These are phyloP conservation scores for Cladochytrium replicatum DNA, from an alignment of 192 early-diverging fungal genomes.

Conservation along the genomic window DNA sequence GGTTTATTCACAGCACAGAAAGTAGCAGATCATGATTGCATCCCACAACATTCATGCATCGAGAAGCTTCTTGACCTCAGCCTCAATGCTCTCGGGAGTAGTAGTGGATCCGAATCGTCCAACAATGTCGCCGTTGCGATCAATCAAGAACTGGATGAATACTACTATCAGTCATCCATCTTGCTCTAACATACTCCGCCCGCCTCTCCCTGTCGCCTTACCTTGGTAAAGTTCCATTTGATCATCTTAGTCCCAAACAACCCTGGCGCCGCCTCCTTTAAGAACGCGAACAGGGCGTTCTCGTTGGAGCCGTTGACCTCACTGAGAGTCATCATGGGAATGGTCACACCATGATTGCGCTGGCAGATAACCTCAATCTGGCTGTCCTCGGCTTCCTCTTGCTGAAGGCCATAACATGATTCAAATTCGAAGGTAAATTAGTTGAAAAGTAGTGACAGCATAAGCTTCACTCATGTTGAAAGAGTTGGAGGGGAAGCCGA, in stretches of 20 bases:
- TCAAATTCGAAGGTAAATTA: no score
- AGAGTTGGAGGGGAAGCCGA: conserved; percentile 19
- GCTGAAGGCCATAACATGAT: no score
- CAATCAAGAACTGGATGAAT: conserved; percentile 37
- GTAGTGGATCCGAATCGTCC: conserved; percentile 31
- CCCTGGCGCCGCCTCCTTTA: conserved; percentile 29
- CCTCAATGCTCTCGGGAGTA: conserved; percentile 47
- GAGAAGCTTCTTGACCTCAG: conserved; percentile 49
- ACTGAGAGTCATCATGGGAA: conserved; percentile 82
- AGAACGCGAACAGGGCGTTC: conserved; percentile 32
- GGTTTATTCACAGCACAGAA: no score
- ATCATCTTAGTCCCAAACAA: conserved; percentile 20
- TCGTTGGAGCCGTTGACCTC: conserved; percentile 40
- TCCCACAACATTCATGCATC: no score
- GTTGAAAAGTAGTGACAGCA: no score
- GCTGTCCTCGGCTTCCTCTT: conserved; percentile 16
- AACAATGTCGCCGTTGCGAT: conserved; percentile 28
- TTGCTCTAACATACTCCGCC: no score
- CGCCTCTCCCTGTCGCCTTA: no score
- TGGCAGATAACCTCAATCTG: conserved; percentile 50
- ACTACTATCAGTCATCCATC: no score
- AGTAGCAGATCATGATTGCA: no score
- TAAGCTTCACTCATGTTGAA: no score
- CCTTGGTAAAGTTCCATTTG: conserved; percentile 46
- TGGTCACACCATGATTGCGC: conserved; percentile 65